Conservation (phyloP, 2,329 filamentous ascomycete species). For the Microsporum ferrugineum region DNA sequence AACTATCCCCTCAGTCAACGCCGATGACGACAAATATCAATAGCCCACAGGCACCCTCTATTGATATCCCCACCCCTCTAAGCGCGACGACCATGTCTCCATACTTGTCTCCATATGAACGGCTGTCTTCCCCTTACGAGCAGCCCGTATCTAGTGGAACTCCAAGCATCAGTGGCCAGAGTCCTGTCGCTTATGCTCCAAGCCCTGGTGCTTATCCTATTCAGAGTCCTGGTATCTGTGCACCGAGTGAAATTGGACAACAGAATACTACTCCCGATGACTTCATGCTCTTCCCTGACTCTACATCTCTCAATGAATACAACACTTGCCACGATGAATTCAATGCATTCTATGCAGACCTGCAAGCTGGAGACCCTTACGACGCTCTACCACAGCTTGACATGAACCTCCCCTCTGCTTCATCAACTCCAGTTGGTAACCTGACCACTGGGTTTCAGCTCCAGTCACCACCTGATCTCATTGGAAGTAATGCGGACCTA, state of each 20-base stretch:
- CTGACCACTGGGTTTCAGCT: background rate
- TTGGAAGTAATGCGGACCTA: conserved; percentile 7
- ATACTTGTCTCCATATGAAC: conserved; percentile 17
- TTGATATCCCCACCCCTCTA: conserved; percentile 42
- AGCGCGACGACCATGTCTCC: conserved; percentile 22
- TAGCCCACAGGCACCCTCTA: conserved; percentile 48
- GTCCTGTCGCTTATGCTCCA: background rate
- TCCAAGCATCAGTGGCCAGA: background rate
- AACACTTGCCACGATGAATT: conserved; percentile 18
- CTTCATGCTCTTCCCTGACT: conserved; percentile 15
- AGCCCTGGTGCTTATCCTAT: background rate
- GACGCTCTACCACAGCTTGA: conserved; percentile 17
- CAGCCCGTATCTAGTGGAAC: background rate
- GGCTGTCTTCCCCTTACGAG: conserved; percentile 7
- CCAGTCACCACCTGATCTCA: background rate
- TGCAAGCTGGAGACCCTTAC: conserved; percentile 21
- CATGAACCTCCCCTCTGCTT: conserved; percentile 19
- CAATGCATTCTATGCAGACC: conserved; percentile 21
- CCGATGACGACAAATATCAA: conserved; percentile 46
- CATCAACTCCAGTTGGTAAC: background rate
- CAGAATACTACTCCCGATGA: background rate
- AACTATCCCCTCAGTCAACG: conserved; percentile 38
- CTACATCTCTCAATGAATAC: conserved; percentile 1
- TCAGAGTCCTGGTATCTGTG: background rate
- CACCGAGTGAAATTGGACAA: background rate